These are phyloP conservation scores for Kingdonia uniflora DNA, from an alignment of 164 flowering plant species.

Conservation along the genomic window DNA sequence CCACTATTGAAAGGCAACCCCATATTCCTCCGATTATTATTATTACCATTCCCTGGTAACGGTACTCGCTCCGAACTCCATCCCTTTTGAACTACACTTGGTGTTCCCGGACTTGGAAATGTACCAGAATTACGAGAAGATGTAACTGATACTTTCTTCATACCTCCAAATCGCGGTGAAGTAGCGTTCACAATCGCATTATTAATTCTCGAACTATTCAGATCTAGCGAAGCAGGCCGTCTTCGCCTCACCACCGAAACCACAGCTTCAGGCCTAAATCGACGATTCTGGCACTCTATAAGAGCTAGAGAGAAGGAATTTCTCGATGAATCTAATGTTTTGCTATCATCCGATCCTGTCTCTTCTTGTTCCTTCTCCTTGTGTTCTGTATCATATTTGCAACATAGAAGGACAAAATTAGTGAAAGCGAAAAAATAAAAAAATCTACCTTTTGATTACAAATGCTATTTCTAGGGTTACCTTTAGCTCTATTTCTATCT, in stretches of 20 bases:
- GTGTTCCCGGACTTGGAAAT: slow-evolving; percentile 80
- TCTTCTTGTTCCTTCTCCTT: slow-evolving; percentile 29
- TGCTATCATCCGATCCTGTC: slow-evolving; percentile 13
- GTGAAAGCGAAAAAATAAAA: slow-evolving; percentile 2
- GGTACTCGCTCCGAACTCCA: slow-evolving; percentile 95
- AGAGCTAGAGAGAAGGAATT: slow-evolving; percentile 69
- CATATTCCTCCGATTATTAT: slow-evolving; percentile 29
- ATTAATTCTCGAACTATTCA: slow-evolving; percentile 25
- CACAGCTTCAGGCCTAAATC: slow-evolving; percentile 45
- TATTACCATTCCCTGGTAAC: slow-evolving; percentile 25
- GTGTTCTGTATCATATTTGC: slow-evolving; percentile 22
- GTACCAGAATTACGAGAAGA: slow-evolving; percentile 31
- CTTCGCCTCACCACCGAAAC: slow-evolving; percentile 27
- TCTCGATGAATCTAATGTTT: slow-evolving; percentile 38
- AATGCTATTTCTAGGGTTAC: slow-evolving; percentile 17
- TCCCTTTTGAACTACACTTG: slow-evolving; percentile 66
- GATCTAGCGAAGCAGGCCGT: slow-evolving; percentile 58
- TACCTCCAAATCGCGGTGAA: slow-evolving; percentile 46
- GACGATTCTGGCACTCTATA: slow-evolving; percentile 68
- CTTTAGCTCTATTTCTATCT: slow-evolving; percentile 30
- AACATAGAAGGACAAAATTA: slow-evolving; percentile 14
- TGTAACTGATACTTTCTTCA: slow-evolving; percentile 40
- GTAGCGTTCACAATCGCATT: slow-evolving; percentile 25
- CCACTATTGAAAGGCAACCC: slow-evolving; percentile 58
- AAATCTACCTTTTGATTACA: neutral